Evolutionary conservation across 441 rosid species (phyloP).

Genomic region (Euphorbia celastroides): DNA sequence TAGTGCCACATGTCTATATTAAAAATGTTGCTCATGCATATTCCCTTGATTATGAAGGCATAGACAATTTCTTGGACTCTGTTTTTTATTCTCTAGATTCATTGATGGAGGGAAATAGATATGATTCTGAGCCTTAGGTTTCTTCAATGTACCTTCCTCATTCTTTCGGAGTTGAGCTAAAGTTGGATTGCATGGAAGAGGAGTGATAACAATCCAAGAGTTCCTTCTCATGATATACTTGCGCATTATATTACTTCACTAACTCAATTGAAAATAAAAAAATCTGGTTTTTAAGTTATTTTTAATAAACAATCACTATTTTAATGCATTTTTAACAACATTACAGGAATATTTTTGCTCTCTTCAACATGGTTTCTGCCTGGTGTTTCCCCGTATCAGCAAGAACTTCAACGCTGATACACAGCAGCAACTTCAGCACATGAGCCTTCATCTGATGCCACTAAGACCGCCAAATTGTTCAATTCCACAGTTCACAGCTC

Average conservation of each 20-base stretch:
- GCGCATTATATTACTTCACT: too few relatives aligned
- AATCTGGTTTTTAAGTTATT: too few relatives aligned
- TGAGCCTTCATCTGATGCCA: slow-evolving; percentile 63
- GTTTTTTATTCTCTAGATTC: slow-evolving; percentile 36
- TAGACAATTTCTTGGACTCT: slow-evolving; percentile 38
- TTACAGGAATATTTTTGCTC: too few relatives aligned
- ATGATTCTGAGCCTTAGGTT: slow-evolving; percentile 24
- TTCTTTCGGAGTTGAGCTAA: too few relatives aligned
- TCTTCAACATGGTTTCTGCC: slow-evolving; percentile 22
- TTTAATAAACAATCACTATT: too few relatives aligned
- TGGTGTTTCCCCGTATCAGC: slow-evolving; percentile 56
- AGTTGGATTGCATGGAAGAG: too few relatives aligned
- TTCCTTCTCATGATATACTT: too few relatives aligned
- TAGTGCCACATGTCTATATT: slow-evolving; percentile 43
- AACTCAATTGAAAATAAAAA: too few relatives aligned
- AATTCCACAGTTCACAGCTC: slow-evolving; percentile 65
- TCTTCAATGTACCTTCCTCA: too few relatives aligned
- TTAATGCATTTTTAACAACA: too few relatives aligned
- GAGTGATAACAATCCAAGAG: too few relatives aligned
- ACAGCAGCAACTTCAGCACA: slow-evolving; percentile 56
- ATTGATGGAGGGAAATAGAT: slow-evolving; percentile 29
- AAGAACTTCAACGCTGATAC: slow-evolving; percentile 45
- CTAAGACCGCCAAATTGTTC: slow-evolving; percentile 64
- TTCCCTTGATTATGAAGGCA: slow-evolving; percentile 61
- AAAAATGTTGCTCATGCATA: slow-evolving; percentile 50